phyloP scores from a whole-genome alignment of 202 grass and related monocot genomes.

The Brachypodium distachyon region DNA sequence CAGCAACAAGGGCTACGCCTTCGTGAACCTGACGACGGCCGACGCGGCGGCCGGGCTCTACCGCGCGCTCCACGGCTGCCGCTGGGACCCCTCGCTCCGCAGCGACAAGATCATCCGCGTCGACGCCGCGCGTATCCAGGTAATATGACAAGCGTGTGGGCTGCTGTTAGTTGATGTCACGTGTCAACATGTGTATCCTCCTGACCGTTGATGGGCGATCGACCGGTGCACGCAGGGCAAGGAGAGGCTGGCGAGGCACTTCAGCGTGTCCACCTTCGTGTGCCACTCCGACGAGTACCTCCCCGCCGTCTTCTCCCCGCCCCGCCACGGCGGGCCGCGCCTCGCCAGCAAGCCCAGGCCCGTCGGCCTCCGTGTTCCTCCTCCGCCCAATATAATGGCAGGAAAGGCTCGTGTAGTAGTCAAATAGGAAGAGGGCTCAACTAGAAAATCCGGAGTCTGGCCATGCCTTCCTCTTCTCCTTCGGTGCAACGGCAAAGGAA shows the following conservation, averaged over 20 bases:
- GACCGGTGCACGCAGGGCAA: constrained; percentile 58
- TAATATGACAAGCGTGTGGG: too few relatives aligned
- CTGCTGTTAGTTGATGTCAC: too few relatives aligned
- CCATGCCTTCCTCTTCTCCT: constrained; percentile 12
- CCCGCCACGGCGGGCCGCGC: constrained; percentile 41
- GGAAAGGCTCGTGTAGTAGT: too few relatives aligned
- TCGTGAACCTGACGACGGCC: constrained; percentile 60
- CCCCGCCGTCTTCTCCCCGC: constrained; percentile 44
- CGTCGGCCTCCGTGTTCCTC: not conserved
- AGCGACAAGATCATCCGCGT: constrained; percentile 34
- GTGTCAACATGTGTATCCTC: not conserved
- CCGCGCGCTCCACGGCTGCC: not conserved
- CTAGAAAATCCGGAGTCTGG: not conserved
- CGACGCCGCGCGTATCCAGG: constrained; percentile 48
- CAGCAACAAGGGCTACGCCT: constrained; percentile 64
- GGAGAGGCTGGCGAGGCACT: constrained; percentile 21
- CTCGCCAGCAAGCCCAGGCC: not conserved
- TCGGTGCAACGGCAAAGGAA: not conserved
- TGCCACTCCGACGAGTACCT: constrained; percentile 44
- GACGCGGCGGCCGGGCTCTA: constrained; percentile 19
- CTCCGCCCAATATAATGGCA: too few relatives aligned
- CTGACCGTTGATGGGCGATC: too few relatives aligned
- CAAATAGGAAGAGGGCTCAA: too few relatives aligned
- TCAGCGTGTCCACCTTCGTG: constrained; percentile 16
- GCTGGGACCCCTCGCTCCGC: constrained; percentile 24